These are phyloP conservation scores for Monosporascus cannonballus DNA, from an alignment of 2,329 filamentous ascomycete genomes.

Conservation along the genomic window DNA sequence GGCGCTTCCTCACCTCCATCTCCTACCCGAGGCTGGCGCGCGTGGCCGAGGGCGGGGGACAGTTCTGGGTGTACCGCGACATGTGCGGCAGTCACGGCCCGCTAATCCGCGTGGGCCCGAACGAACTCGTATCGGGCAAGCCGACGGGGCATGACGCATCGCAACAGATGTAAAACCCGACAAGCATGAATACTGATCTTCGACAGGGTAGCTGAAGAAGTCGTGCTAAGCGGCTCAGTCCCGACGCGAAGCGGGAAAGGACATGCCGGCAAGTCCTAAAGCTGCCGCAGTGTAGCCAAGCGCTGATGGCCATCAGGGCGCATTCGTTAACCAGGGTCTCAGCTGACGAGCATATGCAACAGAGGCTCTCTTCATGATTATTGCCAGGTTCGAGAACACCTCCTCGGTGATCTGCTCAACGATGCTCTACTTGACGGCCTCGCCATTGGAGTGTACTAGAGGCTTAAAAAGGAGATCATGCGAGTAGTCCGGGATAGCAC, in stretches of 20 bases:
- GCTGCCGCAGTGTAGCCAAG: too few species aligned
- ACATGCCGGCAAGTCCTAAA: conserved; percentile 17
- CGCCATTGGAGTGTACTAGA: conserved; percentile 34
- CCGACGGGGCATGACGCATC: conserved; percentile 13
- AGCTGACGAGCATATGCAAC: conserved; percentile 17
- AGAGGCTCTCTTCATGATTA: conserved; percentile 17
- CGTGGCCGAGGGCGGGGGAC: not conserved
- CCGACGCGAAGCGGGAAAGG: conserved; percentile 1
- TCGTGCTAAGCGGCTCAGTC: conserved; percentile 10
- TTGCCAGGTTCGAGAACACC: conserved; percentile 40
- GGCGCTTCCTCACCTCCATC: conserved; percentile 1
- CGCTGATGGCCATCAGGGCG: conserved; percentile 10
- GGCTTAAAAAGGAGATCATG: conserved; percentile 37
- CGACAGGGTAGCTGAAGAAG: conserved; percentile 7
- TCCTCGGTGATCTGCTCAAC: conserved; percentile 40
- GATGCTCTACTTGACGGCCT: conserved; percentile 39
- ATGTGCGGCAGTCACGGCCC: conserved; percentile 3
- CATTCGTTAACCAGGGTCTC: conserved; percentile 22
- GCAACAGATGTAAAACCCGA: not conserved
- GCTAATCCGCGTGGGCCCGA: conserved; percentile 3
- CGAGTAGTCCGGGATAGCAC: conserved; percentile 21
- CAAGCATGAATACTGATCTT: not conserved
- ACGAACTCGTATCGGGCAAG: conserved; percentile 5
- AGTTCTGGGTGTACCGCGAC: not conserved
- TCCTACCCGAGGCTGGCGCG: not conserved